Percentiles rank a stretch among this genome's conserved stretches.
Conservation (phyloP, 75 land plant species). For the Pinus taeda region DNA sequence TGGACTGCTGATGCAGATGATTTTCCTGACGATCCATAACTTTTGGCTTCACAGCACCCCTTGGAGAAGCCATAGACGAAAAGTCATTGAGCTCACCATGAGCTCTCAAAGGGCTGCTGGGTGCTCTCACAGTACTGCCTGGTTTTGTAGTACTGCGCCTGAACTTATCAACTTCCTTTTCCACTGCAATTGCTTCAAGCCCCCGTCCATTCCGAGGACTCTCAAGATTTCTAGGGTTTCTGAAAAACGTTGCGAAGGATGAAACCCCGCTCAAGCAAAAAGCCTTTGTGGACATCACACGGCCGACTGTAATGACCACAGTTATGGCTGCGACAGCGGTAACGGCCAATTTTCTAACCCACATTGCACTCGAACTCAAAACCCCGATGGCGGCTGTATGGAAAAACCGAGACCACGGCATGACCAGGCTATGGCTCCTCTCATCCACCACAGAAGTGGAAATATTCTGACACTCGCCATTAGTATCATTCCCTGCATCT, state of each 20-base stretch:
- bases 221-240: not conserved
- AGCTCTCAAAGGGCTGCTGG: not conserved
- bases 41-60: no score
- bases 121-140: not conserved
- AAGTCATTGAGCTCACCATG: not conserved
- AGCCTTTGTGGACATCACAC: not conserved
- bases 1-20: not conserved
- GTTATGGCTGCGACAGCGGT: not conserved
- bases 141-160: not conserved
- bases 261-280: not conserved
- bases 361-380: not conserved
- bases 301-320: not conserved
- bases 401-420: not conserved
- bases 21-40: not conserved
- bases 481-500: no score
- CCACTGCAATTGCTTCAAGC: not conserved
- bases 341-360: not conserved
- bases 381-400: not conserved
- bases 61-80: not conserved
- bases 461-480: no score
- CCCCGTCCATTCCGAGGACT: not conserved
- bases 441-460: no score
- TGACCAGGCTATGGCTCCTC: not conserved
- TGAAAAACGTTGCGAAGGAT: not conserved
- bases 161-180: not conserved